Evolutionary conservation across 176 grass and related monocot genomes (phyloP), one percentile per base, ranked within the genome.

Genomic region (Poa annua): DNA sequence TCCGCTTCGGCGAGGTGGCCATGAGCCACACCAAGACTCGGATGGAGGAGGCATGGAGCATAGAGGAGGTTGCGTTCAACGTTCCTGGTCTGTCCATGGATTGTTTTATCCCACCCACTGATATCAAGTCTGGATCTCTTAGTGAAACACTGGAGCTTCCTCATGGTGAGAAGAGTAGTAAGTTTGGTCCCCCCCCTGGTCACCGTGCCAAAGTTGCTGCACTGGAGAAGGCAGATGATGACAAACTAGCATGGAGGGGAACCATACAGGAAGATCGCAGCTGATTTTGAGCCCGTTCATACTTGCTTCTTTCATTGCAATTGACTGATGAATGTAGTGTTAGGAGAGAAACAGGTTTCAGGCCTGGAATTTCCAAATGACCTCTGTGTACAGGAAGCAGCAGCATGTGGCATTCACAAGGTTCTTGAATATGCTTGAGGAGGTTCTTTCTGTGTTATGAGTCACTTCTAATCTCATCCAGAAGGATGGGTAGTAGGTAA

Each of bases 21-120:
- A 92, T 96, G 93, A 96, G 90, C 77, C 93, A 92, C 68, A 90
- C 88, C 39, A 92, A 90, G 86, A 92, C 83, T 26, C 60, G 83
- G 59, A 92, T 96, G 93, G 93, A 92, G 29, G 93, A 96, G 86
- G 88, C 83, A 20, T 96, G 93, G 93, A 87, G 74, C 53, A 96
- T 96, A 39, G 93, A 96, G 85, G 93, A 96, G 80, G 90, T 90
- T 2, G 93, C 80, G 5, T 96, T 96, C 79, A 90, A 96, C 71
- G 93, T 96, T 3, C 88, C 88, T 0, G 93, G 93, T 10, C 76
- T 96, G 36, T 92, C 90, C 71, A 76, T 90, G 17, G 93, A 96
- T 32, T 96, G 90, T 47, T 96, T 96, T 71, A 92, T 96, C 79
- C 90, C 93, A 41, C 93, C 93, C 49, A 84, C 83, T 26, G 90